Conservation (phyloP, 176 grass and related monocot species). For the Aegilops tauschii region DNA sequence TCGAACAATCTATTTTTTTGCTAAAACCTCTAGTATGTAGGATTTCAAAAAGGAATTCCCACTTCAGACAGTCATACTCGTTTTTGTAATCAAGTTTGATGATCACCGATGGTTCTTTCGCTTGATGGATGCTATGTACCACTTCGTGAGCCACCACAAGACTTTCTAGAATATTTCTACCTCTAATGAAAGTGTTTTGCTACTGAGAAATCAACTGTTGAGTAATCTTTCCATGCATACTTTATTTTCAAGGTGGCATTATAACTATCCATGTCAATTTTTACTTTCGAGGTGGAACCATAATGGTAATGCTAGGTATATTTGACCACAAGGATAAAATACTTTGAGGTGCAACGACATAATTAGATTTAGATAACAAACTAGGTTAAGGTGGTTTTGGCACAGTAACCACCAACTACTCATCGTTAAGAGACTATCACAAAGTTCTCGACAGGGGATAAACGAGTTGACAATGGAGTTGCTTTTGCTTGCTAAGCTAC, state of each 20-base stretch:
- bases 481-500: neutral
- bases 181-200: no score
- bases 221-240: neutral
- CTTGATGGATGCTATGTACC: no score
- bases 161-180: no score
- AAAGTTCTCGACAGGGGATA: neutral
- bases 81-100: no score
- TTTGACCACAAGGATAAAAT: neutral
- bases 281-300: no score
- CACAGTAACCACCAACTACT: neutral
- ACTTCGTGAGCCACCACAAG: no score
- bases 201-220: neutral
- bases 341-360: neutral
- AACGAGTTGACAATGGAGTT: neutral
- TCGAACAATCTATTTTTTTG: neutral
- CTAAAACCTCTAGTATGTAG: neutral
- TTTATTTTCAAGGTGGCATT: neutral
- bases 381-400: neutral
- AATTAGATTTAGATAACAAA: neutral
- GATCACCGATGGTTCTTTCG: no score
- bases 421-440: neutral
- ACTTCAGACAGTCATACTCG: no score
- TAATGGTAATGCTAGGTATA: neutral
- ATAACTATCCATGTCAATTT: no score
- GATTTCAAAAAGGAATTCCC: neutral